These are phyloP conservation scores for Prunus mongolica DNA, from an alignment of 306 rosid species.

Conservation along the genomic window DNA sequence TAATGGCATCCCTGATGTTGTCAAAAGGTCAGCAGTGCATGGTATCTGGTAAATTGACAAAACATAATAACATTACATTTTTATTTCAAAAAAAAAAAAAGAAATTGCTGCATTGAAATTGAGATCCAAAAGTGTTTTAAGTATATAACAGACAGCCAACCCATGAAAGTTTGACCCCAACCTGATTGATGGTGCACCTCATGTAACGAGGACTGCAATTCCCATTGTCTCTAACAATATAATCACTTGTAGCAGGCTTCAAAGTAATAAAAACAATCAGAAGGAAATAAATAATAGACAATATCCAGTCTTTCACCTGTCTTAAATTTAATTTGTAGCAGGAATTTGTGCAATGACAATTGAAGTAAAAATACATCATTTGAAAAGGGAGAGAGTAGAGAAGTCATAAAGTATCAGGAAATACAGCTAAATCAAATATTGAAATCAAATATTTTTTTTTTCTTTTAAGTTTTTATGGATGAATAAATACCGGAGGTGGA, in stretches of 20 bases:
- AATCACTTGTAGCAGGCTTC: conserved; percentile 97
- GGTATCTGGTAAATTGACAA: conserved; percentile 60
- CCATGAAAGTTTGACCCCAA: conserved; percentile 29
- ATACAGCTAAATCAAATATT: not conserved
- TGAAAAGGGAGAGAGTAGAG: conserved; percentile 4
- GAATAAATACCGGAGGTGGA: conserved; percentile 76
- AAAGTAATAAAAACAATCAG: conserved; percentile 21
- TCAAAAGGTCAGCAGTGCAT: conserved; percentile 81
- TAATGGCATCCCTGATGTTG: conserved; percentile 95
- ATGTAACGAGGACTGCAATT: conserved; percentile 98
- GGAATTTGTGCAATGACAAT: conserved; percentile 5
- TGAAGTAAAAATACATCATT: not conserved
- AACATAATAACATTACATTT: conserved; percentile 10
- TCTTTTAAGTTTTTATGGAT: conserved; percentile 5
- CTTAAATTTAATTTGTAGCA: conserved; percentile 22
- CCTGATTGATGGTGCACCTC: conserved; percentile 99
- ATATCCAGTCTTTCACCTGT: conserved; percentile 8
- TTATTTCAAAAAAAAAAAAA: not conserved
- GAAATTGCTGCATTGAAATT: not conserved
- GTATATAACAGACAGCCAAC: not conserved
- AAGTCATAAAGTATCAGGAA: not conserved
- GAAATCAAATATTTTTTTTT: conserved; percentile 2
- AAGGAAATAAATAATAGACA: conserved; percentile 8
- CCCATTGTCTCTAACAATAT: conserved; percentile 79
- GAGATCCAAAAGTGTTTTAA: not conserved